Conservation (phyloP, 768 basidiomycete genomes). For the Mycena venus region DNA sequence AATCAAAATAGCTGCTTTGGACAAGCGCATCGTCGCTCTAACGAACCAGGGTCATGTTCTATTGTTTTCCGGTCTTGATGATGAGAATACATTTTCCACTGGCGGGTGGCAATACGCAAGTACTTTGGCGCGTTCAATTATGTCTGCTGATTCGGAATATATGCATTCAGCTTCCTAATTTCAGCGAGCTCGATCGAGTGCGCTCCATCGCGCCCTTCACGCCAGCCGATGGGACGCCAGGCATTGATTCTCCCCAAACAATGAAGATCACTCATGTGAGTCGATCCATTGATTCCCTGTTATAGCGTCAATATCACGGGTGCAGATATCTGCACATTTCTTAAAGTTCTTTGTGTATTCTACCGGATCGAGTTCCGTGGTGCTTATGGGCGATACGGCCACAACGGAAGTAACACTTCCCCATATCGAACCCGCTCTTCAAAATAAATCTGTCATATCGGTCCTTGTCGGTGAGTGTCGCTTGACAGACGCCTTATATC, state of each 20-base stretch:
- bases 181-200: conserved; percentile 73
- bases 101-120: conserved; percentile 83
- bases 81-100: conserved; percentile 50
- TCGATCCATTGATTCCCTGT: conserved; percentile 9
- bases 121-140: not conserved
- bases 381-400: conserved; percentile 76
- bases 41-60: conserved; percentile 86
- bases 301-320: conserved; percentile 31
- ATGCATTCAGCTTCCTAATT: conserved; percentile 72
- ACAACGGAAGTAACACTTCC: conserved; percentile 61
- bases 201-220: conserved; percentile 59
- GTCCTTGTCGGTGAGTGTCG: conserved; percentile 91
- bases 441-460: conserved; percentile 85
- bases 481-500: no score
- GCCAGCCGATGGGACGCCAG: conserved; percentile 39
- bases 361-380: conserved; percentile 75
- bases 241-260: conserved; percentile 54
- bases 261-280: conserved; percentile 86
- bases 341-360: conserved; percentile 87
- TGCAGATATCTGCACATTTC: conserved; percentile 88
- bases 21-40: conserved; percentile 80
- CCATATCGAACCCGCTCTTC: conserved; percentile 78
- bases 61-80: conserved; percentile 64
- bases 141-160: conserved; percentile 5
- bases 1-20: conserved; percentile 86